Evolutionary conservation across 768 basidiomycete species (phyloP).

Genomic region (Trametes sanguinea): DNA sequence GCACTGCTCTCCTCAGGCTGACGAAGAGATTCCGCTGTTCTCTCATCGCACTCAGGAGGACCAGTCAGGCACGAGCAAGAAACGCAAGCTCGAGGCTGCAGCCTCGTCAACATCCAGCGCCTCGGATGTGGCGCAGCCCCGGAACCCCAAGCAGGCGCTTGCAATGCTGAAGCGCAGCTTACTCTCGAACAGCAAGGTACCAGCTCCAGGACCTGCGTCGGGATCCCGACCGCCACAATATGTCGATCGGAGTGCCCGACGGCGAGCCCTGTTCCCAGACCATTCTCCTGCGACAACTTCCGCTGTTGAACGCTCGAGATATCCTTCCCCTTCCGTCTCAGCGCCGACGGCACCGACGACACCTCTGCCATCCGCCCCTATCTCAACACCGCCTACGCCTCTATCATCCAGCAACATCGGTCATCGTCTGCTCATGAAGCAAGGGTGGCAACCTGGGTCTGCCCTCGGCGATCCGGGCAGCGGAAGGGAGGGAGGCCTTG

Average conservation of each 20-base stretch:
- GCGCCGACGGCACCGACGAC: conserved; percentile 10
- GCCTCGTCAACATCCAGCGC: neutral
- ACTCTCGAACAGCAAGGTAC: conserved; percentile 44
- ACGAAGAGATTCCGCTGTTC: conserved; percentile 64
- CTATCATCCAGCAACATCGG: conserved; percentile 64
- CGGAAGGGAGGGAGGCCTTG: conserved; percentile 41
- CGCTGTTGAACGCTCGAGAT: neutral
- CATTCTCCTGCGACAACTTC: conserved; percentile 47
- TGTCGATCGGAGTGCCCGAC: conserved; percentile 70
- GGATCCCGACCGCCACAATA: conserved; percentile 37
- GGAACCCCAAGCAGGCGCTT: conserved; percentile 66
- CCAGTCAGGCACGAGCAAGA: conserved; percentile 23
- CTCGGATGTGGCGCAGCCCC: conserved; percentile 22
- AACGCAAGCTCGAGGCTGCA: conserved; percentile 27
- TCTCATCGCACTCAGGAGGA: conserved; percentile 28
- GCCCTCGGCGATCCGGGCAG: conserved; percentile 47
- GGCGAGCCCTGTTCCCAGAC: conserved; percentile 58
- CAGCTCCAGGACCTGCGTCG: neutral
- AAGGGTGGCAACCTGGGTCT: conserved; percentile 75
- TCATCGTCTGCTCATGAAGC: conserved; percentile 65
- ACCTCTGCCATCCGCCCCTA: conserved; percentile 29
- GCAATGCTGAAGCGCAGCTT: conserved; percentile 64
- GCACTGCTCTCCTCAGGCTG: conserved; percentile 54
- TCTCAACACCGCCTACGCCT: conserved; percentile 49
- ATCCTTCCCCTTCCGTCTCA: conserved; percentile 17